phyloP scores from a whole-genome alignment of 2,329 filamentous ascomycete species.

The Ceratocystis harringtonii region DNA sequence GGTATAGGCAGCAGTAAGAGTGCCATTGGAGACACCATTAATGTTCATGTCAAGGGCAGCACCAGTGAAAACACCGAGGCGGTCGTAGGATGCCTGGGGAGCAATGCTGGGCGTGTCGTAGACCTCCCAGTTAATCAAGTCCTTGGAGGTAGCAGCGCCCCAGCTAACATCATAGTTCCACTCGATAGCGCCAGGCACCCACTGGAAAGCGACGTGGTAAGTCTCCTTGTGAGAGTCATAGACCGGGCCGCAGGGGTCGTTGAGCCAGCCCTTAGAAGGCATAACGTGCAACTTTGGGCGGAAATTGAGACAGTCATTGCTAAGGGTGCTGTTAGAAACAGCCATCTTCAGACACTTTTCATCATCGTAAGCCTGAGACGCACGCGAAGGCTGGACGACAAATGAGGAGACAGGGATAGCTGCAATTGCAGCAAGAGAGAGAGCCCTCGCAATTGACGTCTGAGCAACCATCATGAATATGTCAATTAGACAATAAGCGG shows the following conservation, averaged over 20 bases:
- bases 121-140: conserved; percentile 25
- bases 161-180: conserved; percentile 21
- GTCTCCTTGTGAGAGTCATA: conserved; percentile 30
- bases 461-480: conserved; percentile 9
- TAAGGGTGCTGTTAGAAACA: conserved; percentile 10
- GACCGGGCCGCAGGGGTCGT: conserved; percentile 32
- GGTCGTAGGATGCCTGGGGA: conserved; percentile 27
- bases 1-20: conserved; percentile 31
- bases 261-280: conserved; percentile 28
- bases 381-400: neutral
- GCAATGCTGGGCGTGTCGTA: conserved; percentile 16
- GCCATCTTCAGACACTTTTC: conserved; percentile 11
- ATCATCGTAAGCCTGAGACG: neutral
- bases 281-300: conserved; percentile 28
- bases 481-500: neutral
- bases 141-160: conserved; percentile 27
- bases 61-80: conserved; percentile 32
- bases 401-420: conserved; percentile 1
- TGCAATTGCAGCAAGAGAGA: conserved; percentile 10
- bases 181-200: conserved; percentile 18
- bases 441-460: conserved; percentile 3
- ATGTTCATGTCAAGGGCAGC: conserved; percentile 30
- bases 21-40: conserved; percentile 23
- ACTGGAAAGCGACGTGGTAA: conserved; percentile 32
- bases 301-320: conserved; percentile 14